phyloP scores from a whole-genome alignment of 1,284 basidiomycete genomes.

The Tilletia setariae region DNA sequence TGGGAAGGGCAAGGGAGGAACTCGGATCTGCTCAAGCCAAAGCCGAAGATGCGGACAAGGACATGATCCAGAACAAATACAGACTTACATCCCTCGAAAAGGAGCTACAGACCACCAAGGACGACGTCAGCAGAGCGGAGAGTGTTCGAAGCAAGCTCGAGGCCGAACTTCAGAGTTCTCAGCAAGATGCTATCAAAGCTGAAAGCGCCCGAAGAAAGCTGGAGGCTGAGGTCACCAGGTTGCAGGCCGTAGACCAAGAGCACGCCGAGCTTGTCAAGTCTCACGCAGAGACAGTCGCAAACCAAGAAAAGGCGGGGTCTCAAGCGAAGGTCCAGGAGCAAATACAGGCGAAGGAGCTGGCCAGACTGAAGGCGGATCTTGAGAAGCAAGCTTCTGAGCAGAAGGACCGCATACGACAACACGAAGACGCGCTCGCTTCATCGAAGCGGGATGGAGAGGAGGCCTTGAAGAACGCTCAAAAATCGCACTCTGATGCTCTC shows the following conservation, averaged over 20 bases:
- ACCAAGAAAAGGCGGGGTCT: not conserved
- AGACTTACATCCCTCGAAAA: not conserved
- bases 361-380: conserved; percentile 19
- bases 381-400: conserved; percentile 21
- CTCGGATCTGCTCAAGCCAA: not conserved
- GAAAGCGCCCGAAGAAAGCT: conserved; percentile 18
- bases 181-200: conserved; percentile 15
- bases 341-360: conserved; percentile 23
- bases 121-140: not conserved
- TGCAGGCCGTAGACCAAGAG: not conserved
- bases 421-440: no score
- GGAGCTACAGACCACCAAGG: not conserved
- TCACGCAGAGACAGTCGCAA: not conserved
- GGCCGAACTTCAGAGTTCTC: not conserved
- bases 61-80: not conserved
- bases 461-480: no score
- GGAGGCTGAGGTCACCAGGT: conserved; percentile 21
- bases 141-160: conserved; percentile 18
- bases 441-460: no score
- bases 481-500: no score
- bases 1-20: no score
- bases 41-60: conserved; percentile 2
- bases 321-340: conserved; percentile 20
- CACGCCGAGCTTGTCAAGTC: conserved; percentile 17
- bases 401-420: no score